These are phyloP conservation scores for Xylaria hypoxylon DNA, from an alignment of 2,329 filamentous ascomycete species.

Conservation along the genomic window DNA sequence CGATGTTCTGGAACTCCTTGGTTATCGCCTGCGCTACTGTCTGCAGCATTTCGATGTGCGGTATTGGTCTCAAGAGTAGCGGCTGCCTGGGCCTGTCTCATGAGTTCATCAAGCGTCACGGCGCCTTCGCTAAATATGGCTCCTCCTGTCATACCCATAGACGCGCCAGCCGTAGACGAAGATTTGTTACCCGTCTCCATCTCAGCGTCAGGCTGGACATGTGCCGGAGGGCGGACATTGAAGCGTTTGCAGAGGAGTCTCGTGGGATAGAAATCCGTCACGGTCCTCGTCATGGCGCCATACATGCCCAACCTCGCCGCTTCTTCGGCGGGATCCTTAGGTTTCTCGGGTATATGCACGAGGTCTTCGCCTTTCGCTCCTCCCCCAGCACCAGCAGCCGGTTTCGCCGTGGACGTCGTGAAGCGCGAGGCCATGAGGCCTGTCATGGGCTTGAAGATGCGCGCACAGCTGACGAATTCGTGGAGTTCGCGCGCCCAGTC, in stretches of 20 bases:
- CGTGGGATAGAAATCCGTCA: conserved; percentile 80
- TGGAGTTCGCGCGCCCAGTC: conserved; percentile 84
- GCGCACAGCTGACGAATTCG: conserved; percentile 75
- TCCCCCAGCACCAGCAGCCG: conserved; percentile 47
- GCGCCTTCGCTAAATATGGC: conserved; percentile 36
- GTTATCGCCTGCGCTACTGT: background rate
- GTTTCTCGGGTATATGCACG: conserved; percentile 65
- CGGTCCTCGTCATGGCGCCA: conserved; percentile 83
- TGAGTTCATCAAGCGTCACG: conserved; percentile 51
- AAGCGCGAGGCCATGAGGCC: conserved; percentile 95
- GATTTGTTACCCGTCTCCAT: conserved; percentile 42
- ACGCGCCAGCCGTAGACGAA: conserved; percentile 24
- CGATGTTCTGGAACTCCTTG: background rate
- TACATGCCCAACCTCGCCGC: conserved; percentile 94
- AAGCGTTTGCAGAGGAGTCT: conserved; percentile 94
- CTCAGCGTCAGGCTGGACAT: conserved; percentile 69
- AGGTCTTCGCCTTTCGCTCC: conserved; percentile 43
- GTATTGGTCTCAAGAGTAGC: conserved; percentile 2
- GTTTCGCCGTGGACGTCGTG: conserved; percentile 68
- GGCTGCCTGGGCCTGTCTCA: conserved; percentile 46
- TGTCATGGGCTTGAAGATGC: conserved; percentile 90
- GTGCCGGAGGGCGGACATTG: conserved; percentile 81
- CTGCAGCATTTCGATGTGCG: background rate
- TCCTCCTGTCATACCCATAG: conserved; percentile 11
- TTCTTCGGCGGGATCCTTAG: conserved; percentile 81